Evolutionary conservation across 176 grass and related monocot species (phyloP).

Genomic region (Metroxylon sagu): DNA sequence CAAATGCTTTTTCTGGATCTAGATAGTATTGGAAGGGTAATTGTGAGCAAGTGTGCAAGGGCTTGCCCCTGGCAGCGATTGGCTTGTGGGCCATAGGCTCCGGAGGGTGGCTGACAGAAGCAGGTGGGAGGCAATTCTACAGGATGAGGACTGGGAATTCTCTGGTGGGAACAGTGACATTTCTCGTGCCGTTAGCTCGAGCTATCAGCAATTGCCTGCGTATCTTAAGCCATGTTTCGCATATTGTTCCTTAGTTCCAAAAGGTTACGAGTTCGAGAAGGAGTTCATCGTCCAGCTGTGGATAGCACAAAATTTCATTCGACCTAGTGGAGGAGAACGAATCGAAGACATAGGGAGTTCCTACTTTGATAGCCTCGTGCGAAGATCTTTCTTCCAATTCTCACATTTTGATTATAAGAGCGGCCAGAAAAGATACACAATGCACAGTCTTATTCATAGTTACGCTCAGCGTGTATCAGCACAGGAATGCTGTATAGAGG

Average conservation of each 20-base stretch:
- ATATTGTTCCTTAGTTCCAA: constrained; percentile 35
- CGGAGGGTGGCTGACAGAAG: constrained; percentile 11
- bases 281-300: constrained; percentile 40
- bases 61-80: constrained; percentile 27
- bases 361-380: constrained; percentile 25
- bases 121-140: constrained; percentile 19
- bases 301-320: constrained; percentile 43
- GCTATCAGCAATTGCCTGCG: no score
- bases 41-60: constrained; percentile 20
- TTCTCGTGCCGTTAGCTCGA: background rate
- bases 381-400: constrained; percentile 16
- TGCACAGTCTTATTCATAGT: constrained; percentile 9
- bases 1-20: background rate
- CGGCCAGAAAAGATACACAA: background rate
- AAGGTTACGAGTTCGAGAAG: constrained; percentile 6
- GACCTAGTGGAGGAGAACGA: background rate
- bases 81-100: constrained; percentile 24
- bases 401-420: background rate
- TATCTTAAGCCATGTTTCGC: constrained; percentile 44
- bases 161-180: background rate
- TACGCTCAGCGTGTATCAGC: constrained; percentile 9
- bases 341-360: constrained; percentile 14
- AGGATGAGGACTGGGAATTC: background rate
- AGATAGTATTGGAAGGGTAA: constrained; percentile 11
- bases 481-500: constrained; percentile 19